Base-by-base conservation (phyloP, 2,329 filamentous ascomycete genomes). In the Dothiorella sarmentorum region DNA sequence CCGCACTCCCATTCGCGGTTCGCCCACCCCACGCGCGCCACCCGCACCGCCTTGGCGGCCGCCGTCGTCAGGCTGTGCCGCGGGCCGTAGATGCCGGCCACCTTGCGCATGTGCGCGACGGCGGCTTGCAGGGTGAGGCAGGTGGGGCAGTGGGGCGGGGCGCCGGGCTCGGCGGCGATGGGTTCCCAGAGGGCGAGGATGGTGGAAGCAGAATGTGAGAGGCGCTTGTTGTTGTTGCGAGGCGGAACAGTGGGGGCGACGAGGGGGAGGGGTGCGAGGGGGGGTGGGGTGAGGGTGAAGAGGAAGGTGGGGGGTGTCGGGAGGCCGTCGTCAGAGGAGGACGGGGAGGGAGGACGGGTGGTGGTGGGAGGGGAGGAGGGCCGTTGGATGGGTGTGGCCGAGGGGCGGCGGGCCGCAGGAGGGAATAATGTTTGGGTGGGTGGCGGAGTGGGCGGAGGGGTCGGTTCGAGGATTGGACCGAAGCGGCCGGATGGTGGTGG, bases 1-100 rank as follows among this genome's bases (percentile, higher is more conserved):
- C 29, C 33, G 3, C 33, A 20, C 49, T 53, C 49, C 49, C 49
- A 53, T n/a, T 24, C 22, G 7, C 10, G 7, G n/a, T 9, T 20
- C 9, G 49, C 49, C 33, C 24, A 24, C 9, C 22, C 49, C 35
- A 53, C 49, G 22, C 35, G 22, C n/a, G 49, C 49, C 1, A 22
- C 33, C 17, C 35, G 33, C n/a, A 26, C 49, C 3, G 5, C 24
- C 22, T 20, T 18, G 7, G 35, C 35, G 15, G 49, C 49, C 22
- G 22, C 22, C 2, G 24, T n/a, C 2, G 35, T 20, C 33, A 53
- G 17, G 22, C 35, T 38, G 31, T 53, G 49, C 15, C 49, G 49
- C 22, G 49, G 49, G 1, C 49, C 49, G 35, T 53, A 53, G 22
- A 53, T 53, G 33, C 33, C 49, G 33, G 49, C 49, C 5, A 40